A percentile compares a stretch with the other conserved stretches of the same genome.
phyloP scores from a whole-genome alignment of 176 grass and related monocot genomes.

The bread wheat (Triticum aestivum) region IWGSC_CS_RefSeq_v2.1 NC_057804.1:638921479-638921978 shows the following conservation, averaged over 20 bases:
- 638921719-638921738: background rate
- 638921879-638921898: background rate
- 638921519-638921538: no score
- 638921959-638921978: background rate
- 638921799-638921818: background rate
- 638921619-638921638: background rate
- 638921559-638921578: background rate
- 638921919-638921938: background rate
- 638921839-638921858: slow-evolving; percentile 15
- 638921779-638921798: background rate
- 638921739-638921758: slow-evolving; percentile 7
- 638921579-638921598: no score
- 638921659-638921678: background rate
- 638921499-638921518: background rate
- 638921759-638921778: slow-evolving; percentile 14
- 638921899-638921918: slow-evolving; percentile 30
- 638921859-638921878: slow-evolving; percentile 34
- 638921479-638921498: background rate
- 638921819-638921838: background rate
- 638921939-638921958: background rate
- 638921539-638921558: background rate
- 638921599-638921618: background rate
- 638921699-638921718: background rate
- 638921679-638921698: background rate
- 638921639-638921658: background rate